These are phyloP conservation scores for Mollisia scopiformis DNA, from an alignment of 2,329 filamentous ascomycete species.

Conservation along the genomic window DNA sequence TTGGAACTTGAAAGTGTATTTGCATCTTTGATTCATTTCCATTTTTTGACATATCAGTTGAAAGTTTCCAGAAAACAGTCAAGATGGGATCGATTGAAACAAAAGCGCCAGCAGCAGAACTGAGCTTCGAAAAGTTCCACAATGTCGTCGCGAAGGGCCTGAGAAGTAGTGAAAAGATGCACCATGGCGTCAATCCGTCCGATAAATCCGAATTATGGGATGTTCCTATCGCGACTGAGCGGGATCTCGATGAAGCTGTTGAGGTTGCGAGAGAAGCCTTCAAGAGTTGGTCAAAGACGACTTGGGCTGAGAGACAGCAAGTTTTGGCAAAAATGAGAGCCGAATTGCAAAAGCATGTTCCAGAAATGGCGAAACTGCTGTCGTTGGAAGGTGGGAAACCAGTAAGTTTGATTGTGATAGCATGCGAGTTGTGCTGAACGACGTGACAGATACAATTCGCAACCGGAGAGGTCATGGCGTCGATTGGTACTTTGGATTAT, in stretches of 20 bases:
- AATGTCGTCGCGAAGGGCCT: constrained; percentile 16
- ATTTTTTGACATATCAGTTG: too few species aligned
- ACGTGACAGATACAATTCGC: constrained; percentile 38
- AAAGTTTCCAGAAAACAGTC: neutral
- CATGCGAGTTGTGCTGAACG: constrained; percentile 39
- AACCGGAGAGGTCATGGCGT: constrained; percentile 10
- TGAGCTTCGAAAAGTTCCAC: constrained; percentile 17
- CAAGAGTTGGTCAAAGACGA: constrained; percentile 48
- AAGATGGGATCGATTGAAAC: neutral
- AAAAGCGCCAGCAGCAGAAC: neutral
- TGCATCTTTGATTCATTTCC: too few species aligned
- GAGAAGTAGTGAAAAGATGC: constrained; percentile 2
- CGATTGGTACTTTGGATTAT: constrained; percentile 12
- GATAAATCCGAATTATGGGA: constrained; percentile 20
- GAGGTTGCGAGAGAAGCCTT: constrained; percentile 44
- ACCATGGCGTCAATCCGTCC: constrained; percentile 28
- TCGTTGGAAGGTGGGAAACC: constrained; percentile 57
- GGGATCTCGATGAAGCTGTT: constrained; percentile 39
- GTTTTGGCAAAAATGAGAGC: constrained; percentile 34
- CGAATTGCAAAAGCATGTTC: constrained; percentile 32
- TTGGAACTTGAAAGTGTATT: too few species aligned
- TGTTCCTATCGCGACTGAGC: constrained; percentile 40
- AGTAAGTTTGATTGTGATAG: constrained; percentile 26
- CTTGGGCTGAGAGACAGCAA: constrained; percentile 46
- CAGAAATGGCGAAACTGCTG: constrained; percentile 48